phyloP scores from a whole-genome alignment of 176 grass and related monocot species.

The Tuctoria greenei region DNA sequence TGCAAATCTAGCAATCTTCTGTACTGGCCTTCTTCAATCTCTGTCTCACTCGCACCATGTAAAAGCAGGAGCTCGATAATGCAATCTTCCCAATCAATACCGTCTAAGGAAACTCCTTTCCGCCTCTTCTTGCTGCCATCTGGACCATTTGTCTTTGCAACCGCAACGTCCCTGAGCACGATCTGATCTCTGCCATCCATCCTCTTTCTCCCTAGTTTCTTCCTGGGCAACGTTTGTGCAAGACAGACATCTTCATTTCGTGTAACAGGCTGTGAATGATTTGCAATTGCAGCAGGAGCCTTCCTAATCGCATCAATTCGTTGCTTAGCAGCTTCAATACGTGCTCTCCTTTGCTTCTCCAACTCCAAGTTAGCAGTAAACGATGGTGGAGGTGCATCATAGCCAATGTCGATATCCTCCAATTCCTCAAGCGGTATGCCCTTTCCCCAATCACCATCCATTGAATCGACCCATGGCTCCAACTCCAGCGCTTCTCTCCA shows the following conservation, averaged over 20 bases:
- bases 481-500: slow-evolving; percentile 34
- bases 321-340: slow-evolving; percentile 73
- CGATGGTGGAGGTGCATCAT: slow-evolving; percentile 74
- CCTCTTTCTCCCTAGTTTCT: slow-evolving; percentile 39
- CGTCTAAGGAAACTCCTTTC: slow-evolving; percentile 28
- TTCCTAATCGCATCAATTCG: slow-evolving; percentile 75
- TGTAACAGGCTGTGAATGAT: slow-evolving; percentile 16
- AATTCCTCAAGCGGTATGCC: slow-evolving; percentile 50
- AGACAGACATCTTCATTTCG: slow-evolving; percentile 29
- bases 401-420: slow-evolving; percentile 65
- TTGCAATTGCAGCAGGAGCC: slow-evolving; percentile 10
- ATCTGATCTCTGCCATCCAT: not conserved
- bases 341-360: slow-evolving; percentile 58
- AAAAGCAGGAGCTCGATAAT: slow-evolving; percentile 79
- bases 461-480: slow-evolving; percentile 37
- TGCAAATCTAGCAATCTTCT: slow-evolving; percentile 77
- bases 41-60: slow-evolving; percentile 65
- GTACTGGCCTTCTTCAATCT: slow-evolving; percentile 94
- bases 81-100: slow-evolving; percentile 86
- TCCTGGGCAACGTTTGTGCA: slow-evolving; percentile 26
- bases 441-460: slow-evolving; percentile 49
- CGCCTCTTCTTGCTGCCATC: slow-evolving; percentile 27
- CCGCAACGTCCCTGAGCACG: not conserved
- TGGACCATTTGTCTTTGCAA: slow-evolving; percentile 6
- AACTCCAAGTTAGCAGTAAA: slow-evolving; percentile 57